phyloP scores from a whole-genome alignment of 331 rosid species.

The Rosa hybrid region DNA sequence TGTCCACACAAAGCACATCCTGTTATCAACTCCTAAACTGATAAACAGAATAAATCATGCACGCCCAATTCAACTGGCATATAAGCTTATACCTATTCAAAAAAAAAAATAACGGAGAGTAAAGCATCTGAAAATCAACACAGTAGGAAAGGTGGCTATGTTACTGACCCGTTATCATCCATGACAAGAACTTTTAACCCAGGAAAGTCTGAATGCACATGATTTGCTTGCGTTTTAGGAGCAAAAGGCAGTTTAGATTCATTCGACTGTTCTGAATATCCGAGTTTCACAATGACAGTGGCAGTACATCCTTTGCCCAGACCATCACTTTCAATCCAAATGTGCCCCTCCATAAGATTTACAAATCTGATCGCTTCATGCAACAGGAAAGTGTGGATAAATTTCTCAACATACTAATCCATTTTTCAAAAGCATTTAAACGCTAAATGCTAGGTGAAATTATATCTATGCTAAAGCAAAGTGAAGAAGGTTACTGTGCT shows the following conservation, averaged over 20 bases:
- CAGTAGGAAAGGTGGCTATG: conserved; percentile 26
- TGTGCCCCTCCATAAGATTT: conserved; percentile 93
- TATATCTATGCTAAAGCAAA: no score
- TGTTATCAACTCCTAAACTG: no score
- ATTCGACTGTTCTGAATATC: conserved; percentile 66
- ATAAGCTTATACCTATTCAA: no score
- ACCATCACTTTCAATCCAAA: conserved; percentile 97
- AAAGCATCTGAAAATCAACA: no score
- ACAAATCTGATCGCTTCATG: conserved; percentile 74
- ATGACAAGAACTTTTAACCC: conserved; percentile 83
- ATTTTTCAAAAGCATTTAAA: background rate
- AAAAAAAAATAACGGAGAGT: no score
- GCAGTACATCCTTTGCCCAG: conserved; percentile 86
- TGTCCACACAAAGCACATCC: no score
- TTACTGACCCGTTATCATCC: conserved; percentile 92
- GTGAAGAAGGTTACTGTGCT: no score
- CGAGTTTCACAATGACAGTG: conserved; percentile 79
- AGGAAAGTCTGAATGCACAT: conserved; percentile 53
- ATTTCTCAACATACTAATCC: background rate
- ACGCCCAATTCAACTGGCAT: no score
- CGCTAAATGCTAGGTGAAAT: background rate
- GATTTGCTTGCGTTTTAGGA: conserved; percentile 55
- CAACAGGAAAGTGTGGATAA: background rate
- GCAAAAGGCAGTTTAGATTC: conserved; percentile 56
- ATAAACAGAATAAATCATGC: no score